Evolutionary conservation across 192 early-diverging fungal genomes (phyloP), one percentile per base, ranked within the genome.

Genomic region (Umbelopsis ramanniana): DNA sequence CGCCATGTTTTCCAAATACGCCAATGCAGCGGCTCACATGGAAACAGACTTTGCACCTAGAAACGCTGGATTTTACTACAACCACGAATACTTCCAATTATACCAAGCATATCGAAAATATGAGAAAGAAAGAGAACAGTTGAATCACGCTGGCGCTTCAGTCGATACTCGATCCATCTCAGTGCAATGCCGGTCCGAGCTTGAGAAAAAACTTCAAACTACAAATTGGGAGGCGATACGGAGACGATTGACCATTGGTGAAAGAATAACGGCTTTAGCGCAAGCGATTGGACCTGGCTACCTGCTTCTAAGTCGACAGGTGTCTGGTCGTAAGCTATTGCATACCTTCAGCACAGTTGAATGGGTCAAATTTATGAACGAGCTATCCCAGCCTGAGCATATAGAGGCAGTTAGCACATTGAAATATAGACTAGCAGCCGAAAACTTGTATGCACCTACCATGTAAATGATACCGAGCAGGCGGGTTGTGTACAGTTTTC

Each of bases 221-320:
- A 80, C 78, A 26, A 80, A 80, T 57, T 80, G 78, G 78, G 78
- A 80, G 45, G 78, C 78, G 1, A 76, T 80, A 11, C 74, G 78
- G 17, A 70, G 78, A n/a, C 78, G 78, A 10, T 48, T 80, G 37
- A 80, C 78, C 4, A 80, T 80, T 68, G 78, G 78, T 19, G 78
- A 80, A n/a, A 70, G 78, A 35, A 80, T 80, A 35, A 72, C 69
- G 33, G 74, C 75, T 38, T 52, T 80, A 22, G 71, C 69, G 26
- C 60, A 46, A 48, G 68, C 67, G 0, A 19, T 80, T 11, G 78
- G 78, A 11, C 74, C 72, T 40, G 78, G 78, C 3, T 80, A 75
- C 29, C 48, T 80, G 0, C 60, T 80, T 0, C 66, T 80, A 1
- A 70, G 67, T 33, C 76, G 72, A 29, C 74, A 80, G 2, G 74